A percentile compares a stretch with the other conserved stretches of the same genome.
These are phyloP conservation scores for Talaromyces ruber DNA, from an alignment of 495 filamentous ascomycete genomes.

Conservation along the genomic window DNA sequence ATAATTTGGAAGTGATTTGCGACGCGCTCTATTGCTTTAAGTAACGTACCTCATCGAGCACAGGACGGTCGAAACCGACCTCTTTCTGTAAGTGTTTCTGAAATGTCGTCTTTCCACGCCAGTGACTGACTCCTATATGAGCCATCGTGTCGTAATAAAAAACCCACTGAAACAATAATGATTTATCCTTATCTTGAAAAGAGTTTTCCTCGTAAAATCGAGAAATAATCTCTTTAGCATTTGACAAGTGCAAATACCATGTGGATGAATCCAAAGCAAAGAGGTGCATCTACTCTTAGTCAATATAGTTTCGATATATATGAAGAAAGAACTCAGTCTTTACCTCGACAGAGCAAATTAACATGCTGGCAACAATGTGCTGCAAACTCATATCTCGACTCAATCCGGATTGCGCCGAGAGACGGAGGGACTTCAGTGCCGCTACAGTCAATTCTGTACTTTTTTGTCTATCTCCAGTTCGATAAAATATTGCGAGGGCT, in stretches of 20 bases:
- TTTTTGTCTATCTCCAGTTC: not conserved
- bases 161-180: not conserved
- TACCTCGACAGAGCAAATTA: constrained; percentile 1
- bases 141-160: not conserved
- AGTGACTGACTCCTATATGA: not conserved
- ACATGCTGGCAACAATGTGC: not conserved
- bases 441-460: not conserved
- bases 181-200: not conserved
- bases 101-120: not conserved
- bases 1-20: not conserved
- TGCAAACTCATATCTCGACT: not conserved
- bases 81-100: not conserved
- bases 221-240: not conserved
- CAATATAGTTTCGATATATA: not conserved
- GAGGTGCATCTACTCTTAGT: not conserved
- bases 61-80: not conserved
- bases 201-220: not conserved
- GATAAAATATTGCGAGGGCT: not conserved
- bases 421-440: not conserved
- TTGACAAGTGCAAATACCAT: not conserved
- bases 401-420: not conserved
- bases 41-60: not conserved
- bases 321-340: not conserved
- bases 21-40: too few species aligned
- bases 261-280: not conserved